These are phyloP conservation scores for Cytospora piceae DNA, from an alignment of 2,329 filamentous ascomycete genomes.

Conservation along the genomic window DNA sequence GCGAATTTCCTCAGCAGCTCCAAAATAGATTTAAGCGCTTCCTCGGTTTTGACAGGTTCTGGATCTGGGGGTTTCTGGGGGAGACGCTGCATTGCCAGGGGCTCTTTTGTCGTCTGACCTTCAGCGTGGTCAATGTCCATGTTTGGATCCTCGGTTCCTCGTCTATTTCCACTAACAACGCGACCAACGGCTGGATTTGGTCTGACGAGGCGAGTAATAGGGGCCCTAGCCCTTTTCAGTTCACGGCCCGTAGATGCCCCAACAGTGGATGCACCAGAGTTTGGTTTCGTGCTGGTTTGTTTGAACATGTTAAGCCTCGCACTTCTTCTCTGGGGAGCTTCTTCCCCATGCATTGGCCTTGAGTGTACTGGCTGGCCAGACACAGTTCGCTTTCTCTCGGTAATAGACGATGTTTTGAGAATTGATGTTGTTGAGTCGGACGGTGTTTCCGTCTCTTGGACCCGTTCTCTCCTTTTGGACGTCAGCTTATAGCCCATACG, in stretches of 20 bases:
- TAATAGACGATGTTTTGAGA: slow-evolving; percentile 48
- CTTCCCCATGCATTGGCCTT: slow-evolving; percentile 56
- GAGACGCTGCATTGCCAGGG: slow-evolving; percentile 41
- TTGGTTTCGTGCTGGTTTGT: slow-evolving; percentile 68
- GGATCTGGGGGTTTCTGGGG: slow-evolving; percentile 47
- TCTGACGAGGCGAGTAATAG: slow-evolving; percentile 67
- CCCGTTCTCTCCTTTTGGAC: slow-evolving; percentile 46
- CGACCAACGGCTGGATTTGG: slow-evolving; percentile 75
- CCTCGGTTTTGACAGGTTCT: slow-evolving; percentile 69
- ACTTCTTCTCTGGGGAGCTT: slow-evolving; percentile 70
- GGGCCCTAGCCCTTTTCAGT: slow-evolving; percentile 81
- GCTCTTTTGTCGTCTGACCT: slow-evolving; percentile 50
- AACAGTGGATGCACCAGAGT: slow-evolving; percentile 59
- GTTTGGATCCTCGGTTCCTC: slow-evolving; percentile 67
- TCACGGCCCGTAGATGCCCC: slow-evolving; percentile 70
- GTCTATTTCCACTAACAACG: slow-evolving; percentile 89
- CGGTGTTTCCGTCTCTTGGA: slow-evolving; percentile 44
- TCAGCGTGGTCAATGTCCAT: slow-evolving; percentile 74
- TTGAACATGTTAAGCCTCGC: slow-evolving; percentile 72
- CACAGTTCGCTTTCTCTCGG: slow-evolving; percentile 86
- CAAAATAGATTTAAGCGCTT: slow-evolving; percentile 75
- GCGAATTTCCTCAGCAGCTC: slow-evolving; percentile 83
- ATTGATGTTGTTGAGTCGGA: slow-evolving; percentile 46
- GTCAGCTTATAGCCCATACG: slow-evolving; percentile 64
- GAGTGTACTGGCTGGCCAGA: slow-evolving; percentile 74